Evolutionary conservation across 805 yeast genomes (phyloP).

Genomic region (Wickerhamia fluorescens): DNA sequence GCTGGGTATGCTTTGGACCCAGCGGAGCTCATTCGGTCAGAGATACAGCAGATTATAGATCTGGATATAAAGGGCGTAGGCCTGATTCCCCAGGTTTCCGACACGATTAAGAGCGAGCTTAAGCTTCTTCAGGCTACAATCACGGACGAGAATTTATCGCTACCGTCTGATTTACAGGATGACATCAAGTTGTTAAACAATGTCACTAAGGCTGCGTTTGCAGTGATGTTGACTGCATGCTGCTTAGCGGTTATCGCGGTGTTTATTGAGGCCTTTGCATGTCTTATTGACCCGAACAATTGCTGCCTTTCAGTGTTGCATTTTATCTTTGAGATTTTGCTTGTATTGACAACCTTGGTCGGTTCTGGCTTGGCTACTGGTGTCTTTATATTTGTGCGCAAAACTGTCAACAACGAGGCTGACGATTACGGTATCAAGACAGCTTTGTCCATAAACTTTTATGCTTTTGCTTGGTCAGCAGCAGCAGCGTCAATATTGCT

Average conservation of each 20-base stretch:
- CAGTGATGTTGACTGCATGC: conserved; percentile 21
- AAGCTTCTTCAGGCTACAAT: conserved; percentile 16
- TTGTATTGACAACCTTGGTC: conserved; percentile 38
- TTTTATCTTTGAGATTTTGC: conserved; percentile 36
- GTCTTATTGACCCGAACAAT: conserved; percentile 36
- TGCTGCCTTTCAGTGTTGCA: conserved; percentile 41
- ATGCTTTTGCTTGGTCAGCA: conserved; percentile 61
- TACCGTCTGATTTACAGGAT: conserved; percentile 49
- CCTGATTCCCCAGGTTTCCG: conserved; percentile 10
- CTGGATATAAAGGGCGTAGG: conserved; percentile 18
- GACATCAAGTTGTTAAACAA: conserved; percentile 39
- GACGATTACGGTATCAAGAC: conserved; percentile 50
- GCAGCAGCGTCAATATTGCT: conserved; percentile 33
- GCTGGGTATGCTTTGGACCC: conserved; percentile 56
- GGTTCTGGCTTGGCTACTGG: conserved; percentile 60
- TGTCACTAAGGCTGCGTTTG: conserved; percentile 53
- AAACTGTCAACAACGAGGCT: conserved; percentile 43
- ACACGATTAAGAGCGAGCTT: conserved; percentile 11
- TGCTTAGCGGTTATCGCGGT: conserved; percentile 37
- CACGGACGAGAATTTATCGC: conserved; percentile 25
- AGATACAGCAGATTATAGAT: conserved; percentile 21
- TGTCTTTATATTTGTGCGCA: conserved; percentile 42
- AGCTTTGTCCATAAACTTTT: conserved; percentile 41
- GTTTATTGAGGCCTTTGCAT: conserved; percentile 41
- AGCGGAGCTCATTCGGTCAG: conserved; percentile 25